Conservation (phyloP, 148 eudicot genomes). For the Chenopodium quinoa region DNA sequence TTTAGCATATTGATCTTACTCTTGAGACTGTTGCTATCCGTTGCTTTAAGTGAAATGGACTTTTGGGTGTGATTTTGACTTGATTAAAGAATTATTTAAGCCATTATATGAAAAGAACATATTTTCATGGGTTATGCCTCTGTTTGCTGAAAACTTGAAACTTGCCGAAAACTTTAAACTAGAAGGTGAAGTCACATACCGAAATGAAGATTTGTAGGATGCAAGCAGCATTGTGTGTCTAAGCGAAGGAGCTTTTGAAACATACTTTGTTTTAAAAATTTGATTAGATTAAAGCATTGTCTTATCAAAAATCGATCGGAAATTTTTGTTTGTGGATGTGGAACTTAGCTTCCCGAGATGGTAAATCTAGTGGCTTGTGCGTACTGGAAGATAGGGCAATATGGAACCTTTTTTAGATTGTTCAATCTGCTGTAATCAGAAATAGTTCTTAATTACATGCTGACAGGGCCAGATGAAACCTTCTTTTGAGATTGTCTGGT, state of each 20-base stretch:
- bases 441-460: background rate
- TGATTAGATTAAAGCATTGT: too few species aligned
- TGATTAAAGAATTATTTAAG: background rate
- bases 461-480: background rate
- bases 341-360: background rate
- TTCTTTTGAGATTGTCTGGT: too few species aligned
- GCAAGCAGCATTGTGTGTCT: background rate
- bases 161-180: background rate
- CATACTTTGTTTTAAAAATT: too few species aligned
- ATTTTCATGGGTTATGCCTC: background rate
- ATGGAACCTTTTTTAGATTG: background rate
- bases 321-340: background rate
- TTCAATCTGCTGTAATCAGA: background rate
- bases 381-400: background rate
- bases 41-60: background rate
- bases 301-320: background rate
- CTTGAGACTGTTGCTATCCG: background rate
- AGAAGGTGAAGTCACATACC: background rate
- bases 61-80: background rate
- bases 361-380: background rate
- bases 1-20: background rate
- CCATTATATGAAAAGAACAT: too few species aligned
- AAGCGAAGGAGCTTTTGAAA: too few species aligned
- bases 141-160: background rate
- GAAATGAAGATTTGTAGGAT: background rate